Evolutionary conservation across 208 protist species (phyloP), one percentile per base, ranked within the genome.

Genomic region (Acanthamoeba healyi): DNA sequence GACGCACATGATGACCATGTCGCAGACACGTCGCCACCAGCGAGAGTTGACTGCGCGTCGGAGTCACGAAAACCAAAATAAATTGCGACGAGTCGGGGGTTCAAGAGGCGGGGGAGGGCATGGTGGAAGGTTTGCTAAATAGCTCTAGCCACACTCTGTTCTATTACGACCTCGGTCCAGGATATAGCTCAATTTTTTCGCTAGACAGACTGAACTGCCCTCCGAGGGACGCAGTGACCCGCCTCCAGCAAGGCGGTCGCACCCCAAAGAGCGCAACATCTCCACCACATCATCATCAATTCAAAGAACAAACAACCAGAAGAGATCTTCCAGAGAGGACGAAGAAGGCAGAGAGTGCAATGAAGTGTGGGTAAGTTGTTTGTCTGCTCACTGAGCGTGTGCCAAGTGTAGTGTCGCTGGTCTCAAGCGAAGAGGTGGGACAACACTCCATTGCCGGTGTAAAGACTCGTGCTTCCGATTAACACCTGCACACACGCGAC

Each of bases 161-260:
- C 65, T 74, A 74, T 74, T 74, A 74, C 29, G 65, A 42, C 65
- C 65, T 74, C 65, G 65, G 36, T 42, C 65, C n/a, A 74, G n/a
- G 65, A 74, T 74, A 42, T 74, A 74, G 65, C 65, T 74, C 65
- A 74, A 74, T 74, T 74, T 74, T 74, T 74, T 74, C 65, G 65
- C 65, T 74, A 74, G 65, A 74, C 65, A 74, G 65, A 74, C 19
- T 29, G 38, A 74, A 74, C 29, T 9, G 0, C 36, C n/a, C 65
- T 40, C 29, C 17, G 65, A 0, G 0, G 36, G 36, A 40, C 36
- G n/a, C 2, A 38, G 65, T 22, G 34, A 14, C 36, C 22, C n/a
- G n/a, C n/a, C n/a, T n/a, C n/a, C n/a, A n/a, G n/a, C n/a, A n/a
- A n/a, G n/a, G n/a, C 5, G 63, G 29, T 4, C 63, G 14, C 63